phyloP scores from a whole-genome alignment of 768 basidiomycete genomes.

The Boletellus ananas region DNA sequence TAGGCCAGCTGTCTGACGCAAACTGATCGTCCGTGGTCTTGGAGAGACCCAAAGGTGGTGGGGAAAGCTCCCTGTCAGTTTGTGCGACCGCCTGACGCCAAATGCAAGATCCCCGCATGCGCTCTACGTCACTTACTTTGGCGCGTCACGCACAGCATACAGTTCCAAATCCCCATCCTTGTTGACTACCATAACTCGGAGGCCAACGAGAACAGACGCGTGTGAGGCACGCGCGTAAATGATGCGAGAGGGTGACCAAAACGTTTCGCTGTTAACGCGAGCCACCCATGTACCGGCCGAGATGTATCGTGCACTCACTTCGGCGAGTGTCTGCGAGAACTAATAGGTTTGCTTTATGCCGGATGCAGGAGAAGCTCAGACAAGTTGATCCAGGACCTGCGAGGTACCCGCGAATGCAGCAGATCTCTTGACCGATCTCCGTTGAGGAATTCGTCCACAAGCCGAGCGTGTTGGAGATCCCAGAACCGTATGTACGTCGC shows the following conservation, averaged over 20 bases:
- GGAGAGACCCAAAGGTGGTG: slow-evolving; percentile 44
- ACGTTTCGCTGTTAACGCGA: slow-evolving; percentile 49
- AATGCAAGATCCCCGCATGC: slow-evolving; percentile 64
- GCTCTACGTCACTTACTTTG: slow-evolving; percentile 71
- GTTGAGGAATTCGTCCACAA: slow-evolving; percentile 37
- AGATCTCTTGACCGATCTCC: slow-evolving; percentile 45
- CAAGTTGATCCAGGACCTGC: slow-evolving; percentile 61
- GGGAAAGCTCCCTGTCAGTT: slow-evolving; percentile 37
- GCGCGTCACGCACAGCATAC: slow-evolving; percentile 64
- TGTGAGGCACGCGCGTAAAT: slow-evolving; percentile 62
- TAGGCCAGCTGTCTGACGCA: slow-evolving; percentile 20
- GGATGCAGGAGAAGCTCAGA: slow-evolving; percentile 47
- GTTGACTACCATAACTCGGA: slow-evolving; percentile 74
- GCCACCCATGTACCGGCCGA: neutral
- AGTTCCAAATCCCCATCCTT: slow-evolving; percentile 75
- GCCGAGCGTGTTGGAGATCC: slow-evolving; percentile 59
- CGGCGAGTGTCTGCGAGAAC: slow-evolving; percentile 65
- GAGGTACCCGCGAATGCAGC: slow-evolving; percentile 34
- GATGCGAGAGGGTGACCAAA: slow-evolving; percentile 62
- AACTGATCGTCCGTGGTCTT: slow-evolving; percentile 17
- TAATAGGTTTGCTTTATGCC: slow-evolving; percentile 28
- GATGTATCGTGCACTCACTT: slow-evolving; percentile 44
- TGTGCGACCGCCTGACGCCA: slow-evolving; percentile 51
- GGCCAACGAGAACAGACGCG: slow-evolving; percentile 37
- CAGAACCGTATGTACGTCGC: slow-evolving; percentile 65